These are phyloP conservation scores for Phaeotremella skinneri DNA, from an alignment of 768 basidiomycete species.

Conservation along the genomic window DNA sequence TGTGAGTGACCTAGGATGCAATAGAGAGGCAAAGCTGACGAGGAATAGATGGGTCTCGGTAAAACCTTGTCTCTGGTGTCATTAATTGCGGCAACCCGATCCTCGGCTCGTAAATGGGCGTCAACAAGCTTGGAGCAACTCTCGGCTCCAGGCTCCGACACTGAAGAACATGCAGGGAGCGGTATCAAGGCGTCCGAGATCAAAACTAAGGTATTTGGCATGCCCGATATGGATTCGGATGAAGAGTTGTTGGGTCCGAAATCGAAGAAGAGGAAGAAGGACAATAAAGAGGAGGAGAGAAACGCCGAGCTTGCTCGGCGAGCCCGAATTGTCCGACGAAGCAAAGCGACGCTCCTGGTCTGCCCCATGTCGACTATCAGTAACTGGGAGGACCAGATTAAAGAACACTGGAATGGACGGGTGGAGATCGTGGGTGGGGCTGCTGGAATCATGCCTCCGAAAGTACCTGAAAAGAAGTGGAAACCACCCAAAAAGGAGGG, in stretches of 20 bases:
- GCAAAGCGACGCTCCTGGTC: slow-evolving; percentile 89
- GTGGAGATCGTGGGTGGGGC: slow-evolving; percentile 79
- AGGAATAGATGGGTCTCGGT: slow-evolving; percentile 85
- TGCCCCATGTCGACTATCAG: slow-evolving; percentile 95
- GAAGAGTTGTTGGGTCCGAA: slow-evolving; percentile 51
- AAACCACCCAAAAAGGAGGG: slow-evolving; percentile 39
- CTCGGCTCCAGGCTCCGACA: slow-evolving; percentile 10
- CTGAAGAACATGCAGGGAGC: slow-evolving; percentile 9
- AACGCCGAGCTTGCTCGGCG: slow-evolving; percentile 25
- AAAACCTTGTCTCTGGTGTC: slow-evolving; percentile 96
- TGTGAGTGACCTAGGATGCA: slow-evolving; percentile 57
- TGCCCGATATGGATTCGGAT: slow-evolving; percentile 58
- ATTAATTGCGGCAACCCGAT: slow-evolving; percentile 80
- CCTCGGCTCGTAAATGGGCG: slow-evolving; percentile 67
- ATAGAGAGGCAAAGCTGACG: slow-evolving; percentile 14
- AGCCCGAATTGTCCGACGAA: slow-evolving; percentile 54
- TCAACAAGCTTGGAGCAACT: slow-evolving; percentile 55
- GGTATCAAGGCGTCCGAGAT: slow-evolving; percentile 30
- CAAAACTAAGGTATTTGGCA: slow-evolving; percentile 68
- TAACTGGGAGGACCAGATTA: slow-evolving; percentile 98
- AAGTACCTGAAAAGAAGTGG: slow-evolving; percentile 29
- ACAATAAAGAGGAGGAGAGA: slow-evolving; percentile 54
- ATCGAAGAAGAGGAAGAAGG: slow-evolving; percentile 70
- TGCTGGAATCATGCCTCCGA: slow-evolving; percentile 48
- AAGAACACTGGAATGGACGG: slow-evolving; percentile 91